Evolutionary conservation across 495 filamentous ascomycete species (phyloP), one percentile per base, ranked within the genome.

Genomic region (Lentithecium fluviatile): DNA sequence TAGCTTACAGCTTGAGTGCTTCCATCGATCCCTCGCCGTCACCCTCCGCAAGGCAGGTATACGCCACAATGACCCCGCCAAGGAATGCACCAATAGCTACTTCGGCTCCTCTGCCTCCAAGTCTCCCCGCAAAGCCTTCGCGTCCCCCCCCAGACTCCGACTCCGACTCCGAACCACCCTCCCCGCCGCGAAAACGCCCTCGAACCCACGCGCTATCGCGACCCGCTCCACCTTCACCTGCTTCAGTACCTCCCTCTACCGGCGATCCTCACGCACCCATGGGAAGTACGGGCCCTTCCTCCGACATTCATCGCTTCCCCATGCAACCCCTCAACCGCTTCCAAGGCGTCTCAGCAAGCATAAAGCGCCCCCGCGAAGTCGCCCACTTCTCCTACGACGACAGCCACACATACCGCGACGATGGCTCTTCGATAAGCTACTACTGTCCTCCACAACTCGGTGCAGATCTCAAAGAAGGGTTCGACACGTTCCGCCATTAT

Each of bases 341-440:
- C 32, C 47, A 58, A 13, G 55, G 56, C 51, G 37, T 50, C 21
- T 60, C 62, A 1, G 56, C 62, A 7, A 60, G 24, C 40, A 65
- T 65, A 11, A 65, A 60, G 38, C 49, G 56, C 19, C 62, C 62
- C 17, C 26, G 49, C 50, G 94, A 98, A 76, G 89, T 97, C 51
- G 79, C 89, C 1, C 88, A 77, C 70, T 98, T 97, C 72, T 97
- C 93, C 0, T 97, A 91, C 73, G 90, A 97, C 74, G 79, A 88
- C 11, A 71, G 90, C 12, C 95, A 88, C 72, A 66, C 80, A n/a
- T 90, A 88, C 68, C 85, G 76, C 48, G 81, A 88, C 11, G 90
- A 89, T 45, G 85, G 88, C 42, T 83, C 85, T 12, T 92, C 90
- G 0, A 66, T 99, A 38, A 81, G 82, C 46, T 96, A 92, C 74